These are phyloP conservation scores for Daldinia loculata DNA, from an alignment of 495 filamentous ascomycete species.

Conservation along the genomic window DNA sequence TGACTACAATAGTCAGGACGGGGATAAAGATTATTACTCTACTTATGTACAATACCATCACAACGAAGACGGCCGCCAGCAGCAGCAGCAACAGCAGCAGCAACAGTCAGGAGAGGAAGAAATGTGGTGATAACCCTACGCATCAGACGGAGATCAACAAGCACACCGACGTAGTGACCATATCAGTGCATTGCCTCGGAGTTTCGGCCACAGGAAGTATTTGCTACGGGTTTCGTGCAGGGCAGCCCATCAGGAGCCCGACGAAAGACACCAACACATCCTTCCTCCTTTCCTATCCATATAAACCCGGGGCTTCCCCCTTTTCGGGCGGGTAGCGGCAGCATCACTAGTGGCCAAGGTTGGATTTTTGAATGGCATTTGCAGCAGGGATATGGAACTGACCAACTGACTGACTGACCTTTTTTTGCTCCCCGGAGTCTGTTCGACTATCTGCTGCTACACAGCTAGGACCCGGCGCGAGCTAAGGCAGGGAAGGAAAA, in stretches of 20 bases:
- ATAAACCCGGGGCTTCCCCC: slow-evolving; percentile 15
- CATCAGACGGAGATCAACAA: slow-evolving; percentile 22
- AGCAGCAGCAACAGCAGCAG: slow-evolving; percentile 16
- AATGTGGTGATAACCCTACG: slow-evolving; percentile 43
- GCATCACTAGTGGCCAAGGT: slow-evolving; percentile 22
- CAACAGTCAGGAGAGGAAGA: slow-evolving; percentile 36
- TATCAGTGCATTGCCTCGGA: slow-evolving; percentile 42
- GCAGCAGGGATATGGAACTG: slow-evolving; percentile 1
- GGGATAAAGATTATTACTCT: slow-evolving; percentile 46
- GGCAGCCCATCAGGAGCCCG: slow-evolving; percentile 24
- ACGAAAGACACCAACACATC: slow-evolving; percentile 13
- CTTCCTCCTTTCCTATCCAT: slow-evolving; percentile 8
- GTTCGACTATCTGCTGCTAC: not conserved
- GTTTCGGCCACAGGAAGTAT: slow-evolving; percentile 30
- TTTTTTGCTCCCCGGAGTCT: not conserved
- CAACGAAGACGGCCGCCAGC: slow-evolving; percentile 37
- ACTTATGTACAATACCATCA: slow-evolving; percentile 39
- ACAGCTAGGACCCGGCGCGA: not conserved
- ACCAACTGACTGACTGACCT: not conserved
- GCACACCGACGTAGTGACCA: slow-evolving; percentile 28
- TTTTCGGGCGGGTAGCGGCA: slow-evolving; percentile 29
- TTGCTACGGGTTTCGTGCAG: slow-evolving; percentile 23
- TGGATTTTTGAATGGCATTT: slow-evolving; percentile 35
- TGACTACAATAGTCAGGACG: slow-evolving; percentile 40
- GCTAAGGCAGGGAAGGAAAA: slow-evolving; percentile 4